phyloP scores from a whole-genome alignment of 495 filamentous ascomycete genomes.

The Penicillium canescens region DNA sequence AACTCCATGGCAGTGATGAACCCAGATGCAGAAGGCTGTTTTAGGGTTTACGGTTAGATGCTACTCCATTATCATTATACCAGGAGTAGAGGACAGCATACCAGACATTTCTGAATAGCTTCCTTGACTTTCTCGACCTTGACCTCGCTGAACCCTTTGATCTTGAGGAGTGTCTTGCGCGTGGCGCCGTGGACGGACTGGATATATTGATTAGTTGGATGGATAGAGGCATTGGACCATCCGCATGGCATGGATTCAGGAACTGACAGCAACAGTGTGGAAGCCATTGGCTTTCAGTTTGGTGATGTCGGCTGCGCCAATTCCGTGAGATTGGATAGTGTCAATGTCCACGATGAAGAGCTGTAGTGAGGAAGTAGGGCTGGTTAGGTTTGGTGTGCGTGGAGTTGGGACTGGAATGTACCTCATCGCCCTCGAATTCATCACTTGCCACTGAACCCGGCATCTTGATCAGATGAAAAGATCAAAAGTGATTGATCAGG shows the following conservation, averaged over 20 bases:
- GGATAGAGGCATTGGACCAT: constrained; percentile 1
- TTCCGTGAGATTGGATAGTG: constrained; percentile 70
- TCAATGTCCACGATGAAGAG: constrained; percentile 74
- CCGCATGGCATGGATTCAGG: not conserved
- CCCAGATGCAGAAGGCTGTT: constrained; percentile 62
- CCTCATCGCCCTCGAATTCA: constrained; percentile 5
- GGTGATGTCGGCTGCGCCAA: constrained; percentile 71
- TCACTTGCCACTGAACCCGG: constrained; percentile 4
- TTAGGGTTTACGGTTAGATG: not conserved
- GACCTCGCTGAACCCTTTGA: constrained; percentile 78
- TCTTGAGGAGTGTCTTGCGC: constrained; percentile 65
- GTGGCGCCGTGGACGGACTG: constrained; percentile 69
- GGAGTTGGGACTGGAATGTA: not conserved
- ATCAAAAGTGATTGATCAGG: not conserved
- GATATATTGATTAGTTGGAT: not conserved
- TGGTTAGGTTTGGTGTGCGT: not conserved
- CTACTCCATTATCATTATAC: too few relatives aligned
- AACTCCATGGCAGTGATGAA: constrained; percentile 79
- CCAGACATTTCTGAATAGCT: constrained; percentile 69
- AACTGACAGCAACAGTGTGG: constrained; percentile 66
- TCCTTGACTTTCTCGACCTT: constrained; percentile 85
- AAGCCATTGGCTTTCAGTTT: constrained; percentile 72
- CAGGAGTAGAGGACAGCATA: constrained; percentile 22
- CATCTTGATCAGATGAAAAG: not conserved
- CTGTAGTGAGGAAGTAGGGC: constrained; percentile 17